Percentiles rank a stretch among this genome's conserved stretches.
These are phyloP conservation scores for Jamesozyma piceae DNA, from an alignment of 805 yeast species.

Conservation along the genomic window DNA sequence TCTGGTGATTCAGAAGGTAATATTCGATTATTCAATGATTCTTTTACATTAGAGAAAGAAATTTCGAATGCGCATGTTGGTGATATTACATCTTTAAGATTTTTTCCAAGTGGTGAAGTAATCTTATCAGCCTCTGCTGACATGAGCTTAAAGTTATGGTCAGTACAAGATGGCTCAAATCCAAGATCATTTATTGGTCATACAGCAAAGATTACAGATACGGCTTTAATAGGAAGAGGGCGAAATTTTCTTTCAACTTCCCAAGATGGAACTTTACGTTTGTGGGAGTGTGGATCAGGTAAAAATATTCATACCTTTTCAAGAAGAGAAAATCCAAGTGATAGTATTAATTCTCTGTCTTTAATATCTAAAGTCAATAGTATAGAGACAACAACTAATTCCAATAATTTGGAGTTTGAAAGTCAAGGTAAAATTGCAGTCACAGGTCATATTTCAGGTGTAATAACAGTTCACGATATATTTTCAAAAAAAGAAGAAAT, in stretches of 20 bases:
- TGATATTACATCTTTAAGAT: conserved; percentile 35
- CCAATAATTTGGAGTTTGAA: conserved; percentile 39
- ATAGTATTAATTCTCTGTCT: conserved; percentile 29
- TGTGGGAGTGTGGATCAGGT: conserved; percentile 69
- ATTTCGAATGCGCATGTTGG: conserved; percentile 40
- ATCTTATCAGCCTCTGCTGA: conserved; percentile 52
- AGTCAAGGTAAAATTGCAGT: conserved; percentile 36
- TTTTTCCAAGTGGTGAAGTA: conserved; percentile 62
- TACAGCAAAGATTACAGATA: conserved; percentile 38
- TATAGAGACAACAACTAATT: background rate
- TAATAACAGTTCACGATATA: conserved; percentile 35
- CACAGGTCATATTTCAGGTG: conserved; percentile 37
- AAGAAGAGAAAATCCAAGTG: conserved; percentile 30
- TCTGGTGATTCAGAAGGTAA: conserved; percentile 33
- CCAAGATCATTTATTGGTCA: conserved; percentile 48
- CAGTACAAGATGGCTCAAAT: conserved; percentile 36
- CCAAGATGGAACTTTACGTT: conserved; percentile 43
- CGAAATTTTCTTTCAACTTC: conserved; percentile 53
- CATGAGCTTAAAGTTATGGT: conserved; percentile 54
- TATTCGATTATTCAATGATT: conserved; percentile 17
- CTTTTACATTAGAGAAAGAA: conserved; percentile 9
- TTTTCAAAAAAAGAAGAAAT: conserved; percentile 16
- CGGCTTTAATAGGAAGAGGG: conserved; percentile 52
- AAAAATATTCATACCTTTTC: conserved; percentile 33
- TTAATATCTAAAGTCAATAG: background rate